These are phyloP conservation scores for Verticillium tricorpus DNA, from an alignment of 2,329 filamentous ascomycete species.

Conservation along the genomic window DNA sequence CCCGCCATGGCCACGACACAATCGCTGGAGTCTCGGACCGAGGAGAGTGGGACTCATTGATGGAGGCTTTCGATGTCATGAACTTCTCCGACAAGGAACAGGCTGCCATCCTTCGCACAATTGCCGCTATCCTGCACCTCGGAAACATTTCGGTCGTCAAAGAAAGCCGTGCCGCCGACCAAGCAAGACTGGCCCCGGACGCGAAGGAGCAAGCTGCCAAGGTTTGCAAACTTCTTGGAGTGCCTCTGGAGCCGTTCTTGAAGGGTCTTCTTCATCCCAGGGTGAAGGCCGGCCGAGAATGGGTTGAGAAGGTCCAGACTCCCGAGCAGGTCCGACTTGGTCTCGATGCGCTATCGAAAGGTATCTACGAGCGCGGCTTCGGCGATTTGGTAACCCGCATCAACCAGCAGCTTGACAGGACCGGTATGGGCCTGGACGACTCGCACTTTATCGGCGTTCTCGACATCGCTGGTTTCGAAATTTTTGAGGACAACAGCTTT, in stretches of 20 bases:
- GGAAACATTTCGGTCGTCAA: slow-evolving; percentile 89
- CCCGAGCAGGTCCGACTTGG: slow-evolving; percentile 90
- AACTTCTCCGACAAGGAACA: slow-evolving; percentile 86
- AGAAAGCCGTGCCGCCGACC: slow-evolving; percentile 85
- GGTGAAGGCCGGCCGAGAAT: slow-evolving; percentile 93
- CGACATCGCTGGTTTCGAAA: slow-evolving; percentile 98
- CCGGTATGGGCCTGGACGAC: slow-evolving; percentile 76
- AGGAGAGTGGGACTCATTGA: slow-evolving; percentile 83
- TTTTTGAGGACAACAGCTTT: slow-evolving; percentile 97
- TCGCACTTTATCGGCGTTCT: slow-evolving; percentile 96
- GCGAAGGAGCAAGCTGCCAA: slow-evolving; percentile 70
- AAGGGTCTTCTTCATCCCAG: slow-evolving; percentile 86
- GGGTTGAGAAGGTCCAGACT: slow-evolving; percentile 98
- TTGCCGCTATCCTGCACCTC: slow-evolving; percentile 87
- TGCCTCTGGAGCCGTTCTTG: slow-evolving; percentile 78
- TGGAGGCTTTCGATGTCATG: slow-evolving; percentile 95
- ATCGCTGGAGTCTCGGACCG: slow-evolving; percentile 86
- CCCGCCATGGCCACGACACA: slow-evolving; percentile 82
- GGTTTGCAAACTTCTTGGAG: slow-evolving; percentile 80
- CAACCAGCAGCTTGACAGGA: slow-evolving; percentile 87
- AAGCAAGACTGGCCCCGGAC: slow-evolving; percentile 76
- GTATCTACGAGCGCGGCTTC: slow-evolving; percentile 95
- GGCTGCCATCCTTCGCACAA: slow-evolving; percentile 73
- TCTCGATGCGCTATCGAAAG: slow-evolving; percentile 89
- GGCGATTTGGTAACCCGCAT: slow-evolving; percentile 89